Evolutionary conservation across 2,329 filamentous ascomycete species (phyloP).

Genomic region (Ophiostoma ulmi): DNA sequence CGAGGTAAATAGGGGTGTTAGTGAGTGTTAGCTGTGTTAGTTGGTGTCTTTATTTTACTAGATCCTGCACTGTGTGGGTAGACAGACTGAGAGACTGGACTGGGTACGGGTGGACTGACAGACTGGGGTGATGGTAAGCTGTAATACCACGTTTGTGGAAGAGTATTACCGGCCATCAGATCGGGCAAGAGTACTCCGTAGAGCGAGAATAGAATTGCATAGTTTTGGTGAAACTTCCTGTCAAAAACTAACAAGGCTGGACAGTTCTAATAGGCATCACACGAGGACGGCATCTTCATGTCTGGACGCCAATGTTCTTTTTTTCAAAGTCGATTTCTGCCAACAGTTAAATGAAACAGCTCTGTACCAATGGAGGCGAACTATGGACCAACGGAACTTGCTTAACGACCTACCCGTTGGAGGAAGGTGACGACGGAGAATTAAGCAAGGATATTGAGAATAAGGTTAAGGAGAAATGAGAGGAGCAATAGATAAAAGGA

Average conservation of each 20-base stretch:
- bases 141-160: neutral
- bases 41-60: neutral
- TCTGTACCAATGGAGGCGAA: neutral
- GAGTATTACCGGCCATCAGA: neutral
- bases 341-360: neutral
- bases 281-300: neutral
- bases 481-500: neutral
- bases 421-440: neutral
- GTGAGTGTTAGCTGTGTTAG: neutral
- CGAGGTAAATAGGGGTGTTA: neutral
- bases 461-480: neutral
- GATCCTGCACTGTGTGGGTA: constrained; percentile 1
- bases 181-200: neutral
- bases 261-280: neutral
- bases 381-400: neutral
- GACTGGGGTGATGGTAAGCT: neutral
- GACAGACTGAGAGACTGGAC: neutral
- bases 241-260: neutral
- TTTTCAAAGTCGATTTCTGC: neutral
- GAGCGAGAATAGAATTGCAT: neutral
- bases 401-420: neutral
- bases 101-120: neutral
- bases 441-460: neutral
- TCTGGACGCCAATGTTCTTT: neutral
- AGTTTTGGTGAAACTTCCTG: neutral